Evolutionary conservation across 371 early-diverging fungal species (phyloP).

Genomic region (Gilbertella persicaria): DNA sequence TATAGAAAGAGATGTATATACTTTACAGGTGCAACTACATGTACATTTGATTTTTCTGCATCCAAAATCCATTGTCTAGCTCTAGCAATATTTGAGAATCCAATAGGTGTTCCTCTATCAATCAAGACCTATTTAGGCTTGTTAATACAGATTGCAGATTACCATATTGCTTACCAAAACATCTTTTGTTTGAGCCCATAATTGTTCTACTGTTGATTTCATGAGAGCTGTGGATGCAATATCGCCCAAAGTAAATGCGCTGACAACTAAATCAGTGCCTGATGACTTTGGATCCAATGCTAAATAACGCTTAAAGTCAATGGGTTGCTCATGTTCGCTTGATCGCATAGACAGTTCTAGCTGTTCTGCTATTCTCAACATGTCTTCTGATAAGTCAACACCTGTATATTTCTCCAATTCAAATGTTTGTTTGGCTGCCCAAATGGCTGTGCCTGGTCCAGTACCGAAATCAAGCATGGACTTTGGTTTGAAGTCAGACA

Average conservation of each 20-base stretch:
- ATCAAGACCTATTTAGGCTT: conserved; percentile 69
- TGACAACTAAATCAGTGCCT: conserved; percentile 72
- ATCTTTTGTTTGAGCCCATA: conserved; percentile 82
- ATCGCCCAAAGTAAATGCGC: conserved; percentile 78
- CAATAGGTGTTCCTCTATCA: conserved; percentile 86
- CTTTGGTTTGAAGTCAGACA: conserved; percentile 65
- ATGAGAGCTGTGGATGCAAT: conserved; percentile 68
- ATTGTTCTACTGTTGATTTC: conserved; percentile 62
- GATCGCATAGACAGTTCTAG: conserved; percentile 23
- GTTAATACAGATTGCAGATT: no score
- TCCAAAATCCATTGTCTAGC: conserved; percentile 75
- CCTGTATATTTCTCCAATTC: conserved; percentile 58
- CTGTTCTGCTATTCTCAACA: conserved; percentile 72
- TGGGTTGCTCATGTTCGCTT: conserved; percentile 14
- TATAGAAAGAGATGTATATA: neutral
- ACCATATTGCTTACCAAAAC: conserved; percentile 56
- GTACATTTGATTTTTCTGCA: conserved; percentile 34
- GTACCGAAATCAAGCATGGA: conserved; percentile 83
- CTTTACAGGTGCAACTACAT: conserved; percentile 30
- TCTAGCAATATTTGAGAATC: conserved; percentile 68
- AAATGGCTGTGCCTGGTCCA: conserved; percentile 87
- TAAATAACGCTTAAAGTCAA: conserved; percentile 68
- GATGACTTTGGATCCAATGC: conserved; percentile 51
- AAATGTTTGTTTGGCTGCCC: conserved; percentile 76
- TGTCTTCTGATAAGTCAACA: conserved; percentile 80